These are phyloP conservation scores for Cordyceps pruinosa DNA, from an alignment of 2,329 filamentous ascomycete species.

Conservation along the genomic window DNA sequence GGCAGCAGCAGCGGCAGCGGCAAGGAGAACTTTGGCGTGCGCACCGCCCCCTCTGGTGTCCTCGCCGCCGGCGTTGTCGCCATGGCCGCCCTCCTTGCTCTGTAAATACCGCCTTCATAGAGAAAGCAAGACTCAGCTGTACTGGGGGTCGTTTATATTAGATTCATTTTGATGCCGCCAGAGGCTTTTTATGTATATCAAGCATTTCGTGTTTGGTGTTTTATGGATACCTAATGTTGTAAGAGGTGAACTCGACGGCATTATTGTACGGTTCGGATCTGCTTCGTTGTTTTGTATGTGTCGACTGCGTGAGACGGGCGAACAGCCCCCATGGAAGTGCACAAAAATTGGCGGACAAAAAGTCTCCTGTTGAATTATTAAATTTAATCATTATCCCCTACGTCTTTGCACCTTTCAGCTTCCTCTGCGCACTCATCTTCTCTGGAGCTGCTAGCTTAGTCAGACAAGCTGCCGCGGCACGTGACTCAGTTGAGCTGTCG, in stretches of 20 bases:
- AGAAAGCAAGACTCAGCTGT: neutral
- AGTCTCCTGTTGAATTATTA: neutral
- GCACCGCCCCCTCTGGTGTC: constrained; percentile 30
- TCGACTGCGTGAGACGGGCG: neutral
- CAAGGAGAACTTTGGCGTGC: constrained; percentile 31
- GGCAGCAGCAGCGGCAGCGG: constrained; percentile 15
- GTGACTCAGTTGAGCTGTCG: constrained; percentile 30
- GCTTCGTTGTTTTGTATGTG: neutral
- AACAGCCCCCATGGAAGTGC: neutral
- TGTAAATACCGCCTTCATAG: constrained; percentile 32
- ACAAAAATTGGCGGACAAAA: neutral
- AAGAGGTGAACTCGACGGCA: constrained; percentile 10
- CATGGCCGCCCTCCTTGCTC: constrained; percentile 36
- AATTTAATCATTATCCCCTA: neutral
- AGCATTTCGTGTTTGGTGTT: constrained; percentile 14
- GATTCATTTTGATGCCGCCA: constrained; percentile 10
- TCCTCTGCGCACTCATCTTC: too few relatives aligned
- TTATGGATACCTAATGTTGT: constrained; percentile 10
- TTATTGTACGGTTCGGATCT: constrained; percentile 3
- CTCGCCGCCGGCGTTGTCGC: constrained; percentile 45
- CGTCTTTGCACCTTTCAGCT: too few relatives aligned
- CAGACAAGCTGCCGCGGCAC: constrained; percentile 22
- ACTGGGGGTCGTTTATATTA: neutral
- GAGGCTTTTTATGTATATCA: constrained; percentile 12
- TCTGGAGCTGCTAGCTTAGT: constrained; percentile 9